phyloP scores from a whole-genome alignment of 2,329 filamentous ascomycete species.

The Intubia oerlemansii region DNA sequence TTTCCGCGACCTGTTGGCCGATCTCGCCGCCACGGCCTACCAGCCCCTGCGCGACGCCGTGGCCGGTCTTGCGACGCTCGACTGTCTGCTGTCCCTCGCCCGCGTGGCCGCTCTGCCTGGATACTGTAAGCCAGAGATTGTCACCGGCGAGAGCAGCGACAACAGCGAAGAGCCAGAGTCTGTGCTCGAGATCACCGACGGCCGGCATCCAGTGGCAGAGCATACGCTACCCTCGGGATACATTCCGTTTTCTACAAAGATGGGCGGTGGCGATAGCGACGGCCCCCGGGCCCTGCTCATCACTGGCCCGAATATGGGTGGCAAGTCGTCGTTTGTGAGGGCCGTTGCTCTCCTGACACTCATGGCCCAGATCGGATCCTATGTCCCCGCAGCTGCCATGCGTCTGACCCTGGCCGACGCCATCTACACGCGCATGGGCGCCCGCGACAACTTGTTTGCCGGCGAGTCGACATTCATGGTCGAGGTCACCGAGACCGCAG shows the following conservation, averaged over 20 bases:
- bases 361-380: constrained; percentile 87
- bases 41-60: constrained; percentile 78
- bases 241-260: constrained; percentile 69
- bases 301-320: constrained; percentile 97
- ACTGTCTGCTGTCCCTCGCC: constrained; percentile 75
- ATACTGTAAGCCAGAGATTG: constrained; percentile 39
- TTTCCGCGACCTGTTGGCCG: constrained; percentile 47
- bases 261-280: constrained; percentile 33
- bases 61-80: constrained; percentile 64
- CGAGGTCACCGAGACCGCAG: constrained; percentile 77
- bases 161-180: no score
- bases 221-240: constrained; percentile 69
- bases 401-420: constrained; percentile 68
- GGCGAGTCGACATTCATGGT: constrained; percentile 98
- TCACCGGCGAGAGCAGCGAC: neutral
- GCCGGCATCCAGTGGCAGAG: constrained; percentile 90
- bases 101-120: constrained; percentile 69
- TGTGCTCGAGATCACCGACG: constrained; percentile 49
- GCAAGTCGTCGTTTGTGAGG: constrained; percentile 93
- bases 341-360: constrained; percentile 80
- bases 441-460: constrained; percentile 86
- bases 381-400: constrained; percentile 62
- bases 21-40: constrained; percentile 64
- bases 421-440: constrained; percentile 89
- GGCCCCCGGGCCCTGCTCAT: constrained; percentile 52